Conservation (phyloP, 768 basidiomycete genomes). For the Tulasnella sp. region DNA sequence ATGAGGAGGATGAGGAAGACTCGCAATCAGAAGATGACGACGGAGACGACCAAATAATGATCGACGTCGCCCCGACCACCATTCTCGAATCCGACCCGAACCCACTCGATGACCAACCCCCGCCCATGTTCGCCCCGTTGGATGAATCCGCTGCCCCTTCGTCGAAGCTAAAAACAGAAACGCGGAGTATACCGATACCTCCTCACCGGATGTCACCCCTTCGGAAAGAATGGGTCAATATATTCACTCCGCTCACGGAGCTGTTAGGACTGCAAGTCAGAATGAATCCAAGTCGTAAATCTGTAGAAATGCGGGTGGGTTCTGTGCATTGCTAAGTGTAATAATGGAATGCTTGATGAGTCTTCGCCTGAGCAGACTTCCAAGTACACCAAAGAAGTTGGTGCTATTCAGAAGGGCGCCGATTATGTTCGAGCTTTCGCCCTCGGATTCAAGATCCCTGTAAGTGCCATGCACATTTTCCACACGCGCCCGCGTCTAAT, state of each 20-base stretch:
- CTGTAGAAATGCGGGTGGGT: constrained; percentile 88
- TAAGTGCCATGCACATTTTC: constrained; percentile 38
- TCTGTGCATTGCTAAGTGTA: neutral
- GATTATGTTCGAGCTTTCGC: constrained; percentile 96
- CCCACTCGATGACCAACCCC: neutral
- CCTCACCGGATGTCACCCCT: constrained; percentile 97
- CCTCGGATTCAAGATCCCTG: constrained; percentile 92
- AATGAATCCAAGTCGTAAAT: constrained; percentile 88
- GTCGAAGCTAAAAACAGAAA: constrained; percentile 69
- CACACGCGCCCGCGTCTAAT: constrained; percentile 16
- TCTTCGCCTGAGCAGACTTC: constrained; percentile 57
- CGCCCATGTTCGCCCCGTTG: constrained; percentile 59
- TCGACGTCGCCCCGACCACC: constrained; percentile 2
- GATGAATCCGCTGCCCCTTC: constrained; percentile 35
- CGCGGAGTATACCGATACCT: constrained; percentile 84
- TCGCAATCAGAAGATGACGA: neutral
- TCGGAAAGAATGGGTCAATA: constrained; percentile 93
- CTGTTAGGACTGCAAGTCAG: constrained; percentile 91
- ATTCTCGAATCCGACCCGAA: constrained; percentile 11
- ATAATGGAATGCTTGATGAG: constrained; percentile 34
- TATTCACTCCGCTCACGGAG: constrained; percentile 94
- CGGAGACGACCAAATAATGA: constrained; percentile 7
- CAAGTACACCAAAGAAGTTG: constrained; percentile 87
- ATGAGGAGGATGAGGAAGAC: constrained; percentile 14
- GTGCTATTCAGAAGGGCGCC: constrained; percentile 91